These are phyloP conservation scores for Periconia sp. DNA, from an alignment of 2,329 filamentous ascomycete species.

Conservation along the genomic window DNA sequence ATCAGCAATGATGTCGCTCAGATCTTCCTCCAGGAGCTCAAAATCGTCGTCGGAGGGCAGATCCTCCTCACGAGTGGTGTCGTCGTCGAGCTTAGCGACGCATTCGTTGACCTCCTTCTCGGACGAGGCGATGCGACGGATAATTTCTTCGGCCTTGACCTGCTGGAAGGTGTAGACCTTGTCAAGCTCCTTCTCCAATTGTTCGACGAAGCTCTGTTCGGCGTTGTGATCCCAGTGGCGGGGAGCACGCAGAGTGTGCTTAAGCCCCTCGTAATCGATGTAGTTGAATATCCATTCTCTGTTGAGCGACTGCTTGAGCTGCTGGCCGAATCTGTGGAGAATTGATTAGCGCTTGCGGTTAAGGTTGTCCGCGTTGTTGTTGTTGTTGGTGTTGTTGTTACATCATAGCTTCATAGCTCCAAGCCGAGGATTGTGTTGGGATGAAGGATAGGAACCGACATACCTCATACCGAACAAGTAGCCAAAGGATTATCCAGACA, in stretches of 20 bases:
- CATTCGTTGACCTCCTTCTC: slow-evolving; percentile 91
- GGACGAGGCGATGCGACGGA: slow-evolving; percentile 81
- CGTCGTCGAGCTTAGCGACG: slow-evolving; percentile 67
- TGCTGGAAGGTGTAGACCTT: slow-evolving; percentile 98
- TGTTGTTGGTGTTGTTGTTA: background rate
- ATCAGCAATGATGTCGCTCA: slow-evolving; percentile 97
- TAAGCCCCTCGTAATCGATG: slow-evolving; percentile 94
- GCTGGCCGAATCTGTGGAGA: slow-evolving; percentile 77
- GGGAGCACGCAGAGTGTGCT: slow-evolving; percentile 78
- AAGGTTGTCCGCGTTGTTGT: background rate
- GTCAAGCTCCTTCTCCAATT: slow-evolving; percentile 89
- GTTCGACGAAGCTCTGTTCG: slow-evolving; percentile 82
- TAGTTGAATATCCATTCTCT: slow-evolving; percentile 98
- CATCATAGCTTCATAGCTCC: slow-evolving; percentile 1
- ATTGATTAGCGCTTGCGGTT: slow-evolving; percentile 20
- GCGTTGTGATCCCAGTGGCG: slow-evolving; percentile 87
- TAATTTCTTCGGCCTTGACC: slow-evolving; percentile 95
- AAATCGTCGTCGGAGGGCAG: slow-evolving; percentile 86
- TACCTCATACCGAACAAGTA: slow-evolving; percentile 28
- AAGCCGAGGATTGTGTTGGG: slow-evolving; percentile 3
- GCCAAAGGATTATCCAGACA: background rate
- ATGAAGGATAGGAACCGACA: slow-evolving; percentile 4
- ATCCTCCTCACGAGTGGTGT: slow-evolving; percentile 22
- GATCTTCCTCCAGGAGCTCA: slow-evolving; percentile 85
- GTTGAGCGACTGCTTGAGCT: slow-evolving; percentile 92